phyloP scores from a whole-genome alignment of 164 flowering plant species.

The Vitis rotundifolia region DNA sequence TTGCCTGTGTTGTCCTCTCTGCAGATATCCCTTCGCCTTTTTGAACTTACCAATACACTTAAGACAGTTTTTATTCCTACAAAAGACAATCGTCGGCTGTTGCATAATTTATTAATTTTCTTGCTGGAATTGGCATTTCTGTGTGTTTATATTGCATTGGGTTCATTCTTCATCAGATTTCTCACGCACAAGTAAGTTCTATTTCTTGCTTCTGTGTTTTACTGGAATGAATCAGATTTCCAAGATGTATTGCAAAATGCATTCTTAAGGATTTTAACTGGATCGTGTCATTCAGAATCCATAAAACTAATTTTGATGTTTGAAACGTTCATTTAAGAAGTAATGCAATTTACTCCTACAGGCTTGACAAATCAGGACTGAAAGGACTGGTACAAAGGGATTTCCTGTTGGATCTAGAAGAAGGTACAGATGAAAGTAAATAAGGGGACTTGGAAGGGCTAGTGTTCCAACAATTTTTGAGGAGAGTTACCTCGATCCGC shows the following conservation, averaged over 20 bases:
- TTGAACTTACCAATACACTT: conserved; percentile 78
- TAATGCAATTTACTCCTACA: conserved; percentile 7
- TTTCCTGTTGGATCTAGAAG: conserved; percentile 10
- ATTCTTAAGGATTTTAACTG: too few species aligned
- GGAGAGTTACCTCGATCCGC: neutral
- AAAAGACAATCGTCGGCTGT: conserved; percentile 66
- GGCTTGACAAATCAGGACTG: conserved; percentile 21
- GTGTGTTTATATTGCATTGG: conserved; percentile 57
- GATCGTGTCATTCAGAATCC: neutral
- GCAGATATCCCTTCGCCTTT: conserved; percentile 83
- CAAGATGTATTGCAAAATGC: neutral
- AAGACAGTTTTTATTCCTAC: conserved; percentile 79
- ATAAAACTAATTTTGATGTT: neutral
- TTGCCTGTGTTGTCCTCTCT: conserved; percentile 5
- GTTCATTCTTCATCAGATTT: conserved; percentile 70
- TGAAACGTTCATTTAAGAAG: neutral
- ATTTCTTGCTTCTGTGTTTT: neutral
- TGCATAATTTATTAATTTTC: conserved; percentile 55
- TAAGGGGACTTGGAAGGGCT: conserved; percentile 10
- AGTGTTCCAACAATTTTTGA: neutral
- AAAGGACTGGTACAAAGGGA: neutral
- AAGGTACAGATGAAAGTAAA: conserved; percentile 13
- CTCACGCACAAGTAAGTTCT: conserved; percentile 42
- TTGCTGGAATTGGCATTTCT: conserved; percentile 66
- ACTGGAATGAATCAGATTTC: too few species aligned